A percentile compares a stretch with the other conserved stretches of the same genome.
Conservation (phyloP, 2,329 filamentous ascomycete species). For the Cytospora chrysosperma region DNA sequence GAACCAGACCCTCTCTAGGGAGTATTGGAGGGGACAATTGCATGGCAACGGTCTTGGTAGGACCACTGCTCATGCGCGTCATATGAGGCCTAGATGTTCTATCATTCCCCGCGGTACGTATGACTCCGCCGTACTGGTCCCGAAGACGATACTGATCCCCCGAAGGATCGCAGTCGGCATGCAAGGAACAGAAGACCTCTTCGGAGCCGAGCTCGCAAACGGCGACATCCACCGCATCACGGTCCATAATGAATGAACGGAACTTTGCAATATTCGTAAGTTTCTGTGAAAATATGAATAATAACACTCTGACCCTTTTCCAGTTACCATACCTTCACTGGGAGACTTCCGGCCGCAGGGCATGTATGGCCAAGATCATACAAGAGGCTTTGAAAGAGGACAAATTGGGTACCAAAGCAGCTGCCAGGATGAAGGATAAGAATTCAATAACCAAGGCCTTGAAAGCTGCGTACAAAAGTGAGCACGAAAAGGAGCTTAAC, state of each 20-base stretch:
- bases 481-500: too few relatives aligned
- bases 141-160: not conserved
- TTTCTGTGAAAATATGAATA: not conserved
- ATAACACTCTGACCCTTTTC: not conserved
- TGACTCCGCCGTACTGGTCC: too few relatives aligned
- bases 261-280: constrained; percentile 5
- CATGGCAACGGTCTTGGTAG: constrained; percentile 7
- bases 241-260: not conserved
- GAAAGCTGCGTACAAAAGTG: not conserved
- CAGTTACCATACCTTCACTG: constrained; percentile 19
- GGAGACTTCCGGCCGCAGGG: constrained; percentile 2
- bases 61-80: not conserved
- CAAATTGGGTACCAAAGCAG: not conserved
- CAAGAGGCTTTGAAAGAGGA: not conserved
- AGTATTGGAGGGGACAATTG: constrained; percentile 14
- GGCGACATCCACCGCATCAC: not conserved
- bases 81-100: constrained; percentile 13
- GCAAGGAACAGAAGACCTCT: not conserved
- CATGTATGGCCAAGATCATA: not conserved
- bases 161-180: not conserved
- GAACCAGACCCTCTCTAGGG: not conserved
- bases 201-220: not conserved
- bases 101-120: constrained; percentile 8
- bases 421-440: not conserved
- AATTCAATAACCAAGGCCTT: not conserved